Evolutionary conservation across 495 filamentous ascomycete genomes (phyloP).

Genomic region (Pyrenula aspistea): DNA sequence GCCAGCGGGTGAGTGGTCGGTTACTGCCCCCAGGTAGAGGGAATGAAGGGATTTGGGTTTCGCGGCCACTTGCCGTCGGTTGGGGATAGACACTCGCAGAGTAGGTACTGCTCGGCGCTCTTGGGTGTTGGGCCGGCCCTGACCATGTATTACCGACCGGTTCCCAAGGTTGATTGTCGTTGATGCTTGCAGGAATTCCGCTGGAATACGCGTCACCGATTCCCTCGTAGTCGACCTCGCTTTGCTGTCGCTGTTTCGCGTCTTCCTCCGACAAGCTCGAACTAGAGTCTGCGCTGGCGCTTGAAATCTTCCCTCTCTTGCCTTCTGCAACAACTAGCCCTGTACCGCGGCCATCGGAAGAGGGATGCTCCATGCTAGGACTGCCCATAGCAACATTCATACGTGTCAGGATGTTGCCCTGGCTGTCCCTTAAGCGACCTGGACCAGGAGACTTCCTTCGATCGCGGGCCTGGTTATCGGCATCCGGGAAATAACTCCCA

Average conservation of each 20-base stretch:
- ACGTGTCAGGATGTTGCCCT: slow-evolving; percentile 21
- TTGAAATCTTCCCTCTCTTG: slow-evolving; percentile 52
- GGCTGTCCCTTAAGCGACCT: slow-evolving; percentile 28
- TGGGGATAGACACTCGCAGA: slow-evolving; percentile 36
- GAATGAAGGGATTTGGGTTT: slow-evolving; percentile 18
- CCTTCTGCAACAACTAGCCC: slow-evolving; percentile 37
- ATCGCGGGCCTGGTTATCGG: neutral
- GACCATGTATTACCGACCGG: slow-evolving; percentile 19
- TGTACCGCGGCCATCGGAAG: slow-evolving; percentile 20
- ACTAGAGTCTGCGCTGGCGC: slow-evolving; percentile 33
- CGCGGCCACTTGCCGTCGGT: slow-evolving; percentile 13
- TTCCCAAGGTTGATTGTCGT: slow-evolving; percentile 37
- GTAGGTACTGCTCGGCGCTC: slow-evolving; percentile 50
- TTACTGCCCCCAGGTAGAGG: slow-evolving; percentile 17
- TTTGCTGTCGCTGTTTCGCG: slow-evolving; percentile 9
- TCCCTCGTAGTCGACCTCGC: neutral
- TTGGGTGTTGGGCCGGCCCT: slow-evolving; percentile 35
- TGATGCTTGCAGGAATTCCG: slow-evolving; percentile 39
- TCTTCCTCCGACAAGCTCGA: slow-evolving; percentile 38
- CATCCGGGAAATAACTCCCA: slow-evolving; percentile 24
- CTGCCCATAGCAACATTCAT: slow-evolving; percentile 50
- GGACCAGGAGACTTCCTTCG: slow-evolving; percentile 17
- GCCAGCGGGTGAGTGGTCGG: slow-evolving; percentile 12
- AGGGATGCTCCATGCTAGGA: slow-evolving; percentile 48
- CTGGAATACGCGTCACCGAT: slow-evolving; percentile 27